Base-by-base conservation (phyloP, 495 filamentous ascomycete species). In the Pseudotulostoma volvatum region DNA sequence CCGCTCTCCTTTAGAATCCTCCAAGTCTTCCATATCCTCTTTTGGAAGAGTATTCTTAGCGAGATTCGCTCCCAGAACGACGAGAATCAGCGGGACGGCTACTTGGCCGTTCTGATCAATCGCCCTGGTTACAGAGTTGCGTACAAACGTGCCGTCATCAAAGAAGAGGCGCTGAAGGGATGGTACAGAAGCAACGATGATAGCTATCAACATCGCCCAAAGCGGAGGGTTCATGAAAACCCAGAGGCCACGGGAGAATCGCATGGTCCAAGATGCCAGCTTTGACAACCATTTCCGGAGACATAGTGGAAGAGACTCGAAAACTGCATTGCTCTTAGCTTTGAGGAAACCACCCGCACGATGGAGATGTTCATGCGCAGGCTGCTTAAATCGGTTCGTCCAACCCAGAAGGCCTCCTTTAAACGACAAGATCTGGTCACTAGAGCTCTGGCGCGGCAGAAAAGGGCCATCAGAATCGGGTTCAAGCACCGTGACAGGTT, bases 151-250 rank as follows among this genome's bases (percentile, higher is more conserved):
- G 18, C 87, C 90, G 9, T 82, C 75, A 34, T 75, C 66, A 62
- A 95, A 97, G 64, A 97, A 96, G 9, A 86, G 60, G 18, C 61
- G 60, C 54, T 97, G 87, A 2, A 96, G 67, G 1, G 65, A 54
- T 0, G 90, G 92, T n/a, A 95, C 71, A 2, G 84, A 93, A 18
- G 92, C 90, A 3, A 96, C 79, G 39, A 95, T 53, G 39, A 96
- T 78, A 13, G 92, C 81, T 14, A 73, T 59, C 1, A 96, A 66
- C 88, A 97, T 96, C 7, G 90, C 88, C 84, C 87, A 96, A 1
- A 97, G 74, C 0, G 90, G 92, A 4, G 90, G 88, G 57, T 96
- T 97, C 90, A 97, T 96, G 57, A 94, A 90, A 25, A 80, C 79
- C 81, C 81, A 86, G 7, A 81, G 44, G 21, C 84, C 85, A 28